A percentile compares a stretch with the other conserved stretches of the same genome.
phyloP scores from a whole-genome alignment of 129 eudicot species.

The Tagetes erecta region DNA sequence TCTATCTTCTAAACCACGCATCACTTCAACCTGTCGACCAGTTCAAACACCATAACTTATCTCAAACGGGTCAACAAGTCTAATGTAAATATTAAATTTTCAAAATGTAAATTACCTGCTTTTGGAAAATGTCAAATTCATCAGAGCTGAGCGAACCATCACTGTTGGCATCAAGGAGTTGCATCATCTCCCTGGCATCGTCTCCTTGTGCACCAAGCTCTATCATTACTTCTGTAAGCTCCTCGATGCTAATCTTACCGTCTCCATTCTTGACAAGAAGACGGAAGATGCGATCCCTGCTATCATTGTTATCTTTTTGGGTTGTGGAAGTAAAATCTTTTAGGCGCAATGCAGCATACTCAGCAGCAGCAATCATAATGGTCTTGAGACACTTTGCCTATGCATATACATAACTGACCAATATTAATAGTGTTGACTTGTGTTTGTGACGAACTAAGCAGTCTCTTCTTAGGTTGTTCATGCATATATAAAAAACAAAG shows the following conservation, averaged over 20 bases:
- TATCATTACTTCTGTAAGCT: slow-evolving; percentile 89
- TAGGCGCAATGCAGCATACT: slow-evolving; percentile 85
- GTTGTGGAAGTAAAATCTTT: slow-evolving; percentile 69
- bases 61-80: neutral
- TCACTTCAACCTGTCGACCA: slow-evolving; percentile 63
- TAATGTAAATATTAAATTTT: neutral
- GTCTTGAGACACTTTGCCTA: slow-evolving; percentile 96
- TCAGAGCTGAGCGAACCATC: slow-evolving; percentile 94
- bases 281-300: slow-evolving; percentile 58
- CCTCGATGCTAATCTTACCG: slow-evolving; percentile 96
- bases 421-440: neutral
- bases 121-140: slow-evolving; percentile 82
- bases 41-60: slow-evolving; percentile 12
- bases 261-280: slow-evolving; percentile 97
- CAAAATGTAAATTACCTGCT: slow-evolving; percentile 50
- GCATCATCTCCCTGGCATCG: slow-evolving; percentile 98
- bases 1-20: slow-evolving; percentile 74
- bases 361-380: slow-evolving; percentile 96
- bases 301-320: slow-evolving; percentile 42
- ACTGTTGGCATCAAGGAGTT: slow-evolving; percentile 81
- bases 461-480: no score
- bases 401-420: neutral
- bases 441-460: no score
- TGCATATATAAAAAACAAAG: no score
- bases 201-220: slow-evolving; percentile 94